These are phyloP conservation scores for Dunaliella primolecta DNA, from an alignment of 139 green algal genomes.

Conservation along the genomic window DNA sequence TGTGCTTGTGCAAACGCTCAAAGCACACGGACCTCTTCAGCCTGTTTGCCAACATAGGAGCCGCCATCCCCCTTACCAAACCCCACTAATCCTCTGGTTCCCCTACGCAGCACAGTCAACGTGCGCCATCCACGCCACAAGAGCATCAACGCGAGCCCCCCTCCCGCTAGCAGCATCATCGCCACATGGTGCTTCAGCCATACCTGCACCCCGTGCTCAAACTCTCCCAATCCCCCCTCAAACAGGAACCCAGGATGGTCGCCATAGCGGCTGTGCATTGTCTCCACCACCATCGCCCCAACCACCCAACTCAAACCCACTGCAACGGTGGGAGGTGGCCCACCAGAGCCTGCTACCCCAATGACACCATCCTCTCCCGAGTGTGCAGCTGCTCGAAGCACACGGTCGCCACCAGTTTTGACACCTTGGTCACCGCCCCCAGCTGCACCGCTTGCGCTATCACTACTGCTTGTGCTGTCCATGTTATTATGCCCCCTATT, in stretches of 20 bases:
- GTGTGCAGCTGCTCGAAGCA: no score
- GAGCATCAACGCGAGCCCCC: not conserved
- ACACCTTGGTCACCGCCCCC: no score
- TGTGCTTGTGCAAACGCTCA: no score
- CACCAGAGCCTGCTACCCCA: not conserved
- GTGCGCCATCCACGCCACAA: not conserved
- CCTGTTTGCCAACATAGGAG: no score
- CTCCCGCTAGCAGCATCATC: not conserved
- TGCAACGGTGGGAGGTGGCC: not conserved
- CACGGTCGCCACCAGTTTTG: no score
- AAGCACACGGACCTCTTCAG: no score
- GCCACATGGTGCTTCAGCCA: not conserved
- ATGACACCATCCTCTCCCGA: not conserved
- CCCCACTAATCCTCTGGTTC: no score
- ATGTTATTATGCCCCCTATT: no score
- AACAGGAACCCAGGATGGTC: not conserved
- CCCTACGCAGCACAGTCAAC: no score
- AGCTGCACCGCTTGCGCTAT: no score
- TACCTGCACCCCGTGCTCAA: not conserved
- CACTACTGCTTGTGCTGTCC: no score
- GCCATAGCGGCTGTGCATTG: conserved; percentile 11
- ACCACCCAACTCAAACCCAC: conserved; percentile 36
- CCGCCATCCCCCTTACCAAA: no score
- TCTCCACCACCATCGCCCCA: conserved; percentile 33
- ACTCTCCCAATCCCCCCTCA: not conserved